Evolutionary conservation across 805 yeast species (phyloP).

Genomic region (Clavispora santaluciae): DNA sequence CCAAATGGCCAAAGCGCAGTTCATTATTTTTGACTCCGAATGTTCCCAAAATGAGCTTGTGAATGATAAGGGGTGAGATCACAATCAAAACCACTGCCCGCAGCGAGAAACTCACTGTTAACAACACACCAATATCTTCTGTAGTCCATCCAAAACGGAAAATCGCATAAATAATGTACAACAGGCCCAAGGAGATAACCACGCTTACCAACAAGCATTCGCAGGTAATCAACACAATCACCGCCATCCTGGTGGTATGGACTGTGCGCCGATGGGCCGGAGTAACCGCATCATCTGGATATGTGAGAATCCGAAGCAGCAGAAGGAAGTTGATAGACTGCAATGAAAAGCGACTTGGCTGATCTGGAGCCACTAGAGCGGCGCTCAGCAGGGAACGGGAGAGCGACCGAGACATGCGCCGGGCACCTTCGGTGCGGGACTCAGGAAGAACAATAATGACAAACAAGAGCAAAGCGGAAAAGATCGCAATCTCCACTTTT

Average conservation of each 20-base stretch:
- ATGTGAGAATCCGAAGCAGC: slow-evolving; percentile 54
- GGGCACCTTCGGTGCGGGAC: slow-evolving; percentile 54
- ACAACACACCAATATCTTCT: slow-evolving; percentile 48
- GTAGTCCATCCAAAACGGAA: slow-evolving; percentile 52
- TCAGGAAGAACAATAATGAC: slow-evolving; percentile 47
- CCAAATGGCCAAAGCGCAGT: slow-evolving; percentile 50
- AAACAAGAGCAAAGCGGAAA: slow-evolving; percentile 27
- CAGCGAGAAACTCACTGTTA: slow-evolving; percentile 48
- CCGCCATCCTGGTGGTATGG: slow-evolving; percentile 26
- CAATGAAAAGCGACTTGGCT: not conserved
- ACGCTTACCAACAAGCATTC: slow-evolving; percentile 39
- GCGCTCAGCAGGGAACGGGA: slow-evolving; percentile 19
- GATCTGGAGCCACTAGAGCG: slow-evolving; percentile 1
- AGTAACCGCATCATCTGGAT: slow-evolving; percentile 37
- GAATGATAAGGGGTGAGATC: slow-evolving; percentile 45
- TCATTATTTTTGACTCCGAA: slow-evolving; percentile 28
- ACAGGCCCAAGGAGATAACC: slow-evolving; percentile 37
- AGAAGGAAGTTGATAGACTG: slow-evolving; percentile 21
- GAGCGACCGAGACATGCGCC: slow-evolving; percentile 45
- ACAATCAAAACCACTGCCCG: slow-evolving; percentile 47
- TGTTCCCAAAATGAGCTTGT: slow-evolving; percentile 30
- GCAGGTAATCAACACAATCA: slow-evolving; percentile 43
- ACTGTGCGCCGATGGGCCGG: slow-evolving; percentile 16
- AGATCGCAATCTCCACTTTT: slow-evolving; percentile 27
- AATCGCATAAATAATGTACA: slow-evolving; percentile 49